Evolutionary conservation across 441 rosid genomes (phyloP).

Genomic region (Raphanus hybrid): DNA sequence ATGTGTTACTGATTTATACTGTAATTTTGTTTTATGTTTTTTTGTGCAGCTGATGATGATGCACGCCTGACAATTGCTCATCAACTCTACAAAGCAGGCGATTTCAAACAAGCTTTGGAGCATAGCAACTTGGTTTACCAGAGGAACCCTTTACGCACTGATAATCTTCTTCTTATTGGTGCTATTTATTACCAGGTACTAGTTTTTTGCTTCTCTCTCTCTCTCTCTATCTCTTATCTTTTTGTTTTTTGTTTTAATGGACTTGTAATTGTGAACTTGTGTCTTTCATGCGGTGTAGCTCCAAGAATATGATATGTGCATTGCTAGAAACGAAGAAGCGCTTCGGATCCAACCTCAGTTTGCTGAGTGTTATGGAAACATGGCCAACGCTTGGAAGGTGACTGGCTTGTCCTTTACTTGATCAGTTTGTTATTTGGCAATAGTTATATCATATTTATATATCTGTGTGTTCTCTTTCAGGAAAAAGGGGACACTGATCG

Average conservation of each 20-base stretch:
- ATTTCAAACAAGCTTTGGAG: conserved; percentile 81
- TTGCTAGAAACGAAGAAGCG: conserved; percentile 94
- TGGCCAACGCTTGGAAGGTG: conserved; percentile 99
- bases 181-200: conserved; percentile 95
- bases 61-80: conserved; percentile 76
- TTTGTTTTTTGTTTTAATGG: background rate
- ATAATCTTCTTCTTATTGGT: conserved; percentile 96
- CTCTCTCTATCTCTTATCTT: background rate
- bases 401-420: conserved; percentile 23
- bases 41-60: conserved; percentile 78
- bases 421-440: conserved; percentile 5
- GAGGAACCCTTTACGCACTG: conserved; percentile 80
- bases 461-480: conserved; percentile 57
- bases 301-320: conserved; percentile 98
- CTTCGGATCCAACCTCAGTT: conserved; percentile 89
- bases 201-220: background rate
- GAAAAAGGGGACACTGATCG: conserved; percentile 96
- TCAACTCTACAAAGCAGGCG: conserved; percentile 86
- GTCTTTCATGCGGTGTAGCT: conserved; percentile 50
- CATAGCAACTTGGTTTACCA: conserved; percentile 85
- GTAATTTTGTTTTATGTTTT: background rate
- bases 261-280: conserved; percentile 9
- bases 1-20: conserved; percentile 22
- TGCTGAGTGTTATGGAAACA: conserved; percentile 99
- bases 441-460: background rate